Percentiles rank a stretch among this genome's conserved stretches.
These are phyloP conservation scores for Phytophthora tubulina DNA, from an alignment of 352 stramenopile genomes.

Conservation along the genomic window DNA sequence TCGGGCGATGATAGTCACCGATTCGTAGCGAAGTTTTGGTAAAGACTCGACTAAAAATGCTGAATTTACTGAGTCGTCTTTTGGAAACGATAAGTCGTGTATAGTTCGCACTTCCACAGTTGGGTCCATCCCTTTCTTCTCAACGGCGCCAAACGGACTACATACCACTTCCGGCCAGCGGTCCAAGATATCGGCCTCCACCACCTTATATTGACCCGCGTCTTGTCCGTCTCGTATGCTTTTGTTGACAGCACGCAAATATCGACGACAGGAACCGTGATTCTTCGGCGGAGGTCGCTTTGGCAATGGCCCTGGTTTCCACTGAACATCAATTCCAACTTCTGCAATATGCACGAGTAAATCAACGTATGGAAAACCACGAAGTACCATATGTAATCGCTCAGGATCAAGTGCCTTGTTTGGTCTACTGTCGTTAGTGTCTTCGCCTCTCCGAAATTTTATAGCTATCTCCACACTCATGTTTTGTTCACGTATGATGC, in stretches of 20 bases:
- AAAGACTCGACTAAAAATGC: conserved; percentile 4
- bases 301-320: too few relatives aligned
- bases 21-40: conserved; percentile 15
- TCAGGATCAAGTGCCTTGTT: neutral
- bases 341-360: neutral
- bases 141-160: conserved; percentile 19
- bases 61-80: conserved; percentile 3
- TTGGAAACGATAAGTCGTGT: conserved; percentile 27
- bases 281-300: conserved; percentile 1
- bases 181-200: conserved; percentile 9
- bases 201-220: conserved; percentile 20
- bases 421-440: neutral
- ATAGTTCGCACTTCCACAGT: conserved; percentile 12
- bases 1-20: conserved; percentile 10
- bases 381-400: neutral
- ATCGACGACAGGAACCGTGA: conserved; percentile 1
- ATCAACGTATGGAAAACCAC: neutral
- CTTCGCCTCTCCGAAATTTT: neutral
- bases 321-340: too few relatives aligned
- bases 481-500: neutral
- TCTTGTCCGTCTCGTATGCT: conserved; percentile 27
- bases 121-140: conserved; percentile 30
- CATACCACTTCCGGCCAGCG: conserved; percentile 3
- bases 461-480: neutral
- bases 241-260: conserved; percentile 6